Conservation (phyloP, 1,139 yeast species). For the Debaryomycetaceae sp. region DNA sequence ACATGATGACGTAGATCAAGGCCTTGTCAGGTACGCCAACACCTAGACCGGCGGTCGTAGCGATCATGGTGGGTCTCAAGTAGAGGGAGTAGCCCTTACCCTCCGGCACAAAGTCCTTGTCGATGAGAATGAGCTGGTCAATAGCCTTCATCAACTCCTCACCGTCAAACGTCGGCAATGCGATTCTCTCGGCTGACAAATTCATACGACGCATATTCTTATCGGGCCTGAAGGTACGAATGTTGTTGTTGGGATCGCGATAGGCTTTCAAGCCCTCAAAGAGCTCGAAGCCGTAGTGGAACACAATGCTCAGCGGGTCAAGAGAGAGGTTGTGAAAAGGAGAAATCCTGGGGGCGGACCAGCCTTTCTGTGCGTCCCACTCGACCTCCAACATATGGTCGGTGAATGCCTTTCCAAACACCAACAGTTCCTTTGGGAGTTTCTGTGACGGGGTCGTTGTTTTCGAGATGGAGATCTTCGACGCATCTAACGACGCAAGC, state of each 20-base stretch:
- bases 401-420: conserved; percentile 82
- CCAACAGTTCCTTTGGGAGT: conserved; percentile 64
- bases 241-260: conserved; percentile 18
- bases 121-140: conserved; percentile 22
- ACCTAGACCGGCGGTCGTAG: conserved; percentile 24
- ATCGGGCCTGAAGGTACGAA: conserved; percentile 28
- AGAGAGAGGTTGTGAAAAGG: conserved; percentile 25
- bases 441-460: conserved; percentile 53
- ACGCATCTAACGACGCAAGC: conserved; percentile 50
- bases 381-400: conserved; percentile 33
- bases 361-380: conserved; percentile 24
- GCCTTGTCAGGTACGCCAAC: conserved; percentile 24
- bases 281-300: conserved; percentile 19
- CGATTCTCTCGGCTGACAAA: conserved; percentile 24
- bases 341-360: conserved; percentile 26
- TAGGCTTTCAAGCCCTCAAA: conserved; percentile 22
- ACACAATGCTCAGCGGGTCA: conserved; percentile 17
- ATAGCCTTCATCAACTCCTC: conserved; percentile 26
- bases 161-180: conserved; percentile 27
- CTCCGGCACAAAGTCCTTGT: conserved; percentile 17
- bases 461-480: conserved; percentile 50
- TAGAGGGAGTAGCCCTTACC: conserved; percentile 19
- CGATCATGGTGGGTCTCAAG: conserved; percentile 21
- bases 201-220: conserved; percentile 31
- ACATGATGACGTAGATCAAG: conserved; percentile 24